Conservation (phyloP, 75 land plant genomes). For the Cryptomeria japonica region DNA sequence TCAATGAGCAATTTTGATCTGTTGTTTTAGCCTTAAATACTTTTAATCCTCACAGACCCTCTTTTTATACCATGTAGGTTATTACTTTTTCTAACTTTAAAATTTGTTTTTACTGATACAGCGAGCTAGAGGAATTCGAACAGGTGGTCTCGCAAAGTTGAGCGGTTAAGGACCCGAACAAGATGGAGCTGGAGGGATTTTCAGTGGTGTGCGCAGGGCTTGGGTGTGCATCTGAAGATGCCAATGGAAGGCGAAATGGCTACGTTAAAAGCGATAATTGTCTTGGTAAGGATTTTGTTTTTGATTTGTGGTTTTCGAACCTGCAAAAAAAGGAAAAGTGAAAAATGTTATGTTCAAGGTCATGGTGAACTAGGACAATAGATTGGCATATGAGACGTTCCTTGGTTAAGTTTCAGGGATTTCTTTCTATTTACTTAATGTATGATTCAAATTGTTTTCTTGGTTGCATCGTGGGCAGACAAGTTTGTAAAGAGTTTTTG, state of each 20-base stretch:
- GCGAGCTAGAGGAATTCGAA: background rate
- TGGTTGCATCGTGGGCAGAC: background rate
- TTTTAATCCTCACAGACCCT: background rate
- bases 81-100: background rate
- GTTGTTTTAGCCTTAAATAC: background rate
- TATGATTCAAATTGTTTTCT: background rate
- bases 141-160: background rate
- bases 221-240: conserved; percentile 58
- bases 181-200: conserved; percentile 70
- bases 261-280: conserved; percentile 67
- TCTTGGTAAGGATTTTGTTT: conserved; percentile 42
- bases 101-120: background rate
- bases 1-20: background rate
- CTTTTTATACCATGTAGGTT: background rate
- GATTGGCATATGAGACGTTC: background rate
- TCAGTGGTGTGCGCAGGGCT: conserved; percentile 69
- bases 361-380: background rate
- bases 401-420: background rate
- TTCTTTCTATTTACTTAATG: background rate
- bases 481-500: background rate
- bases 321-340: background rate
- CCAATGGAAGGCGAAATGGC: conserved; percentile 27
- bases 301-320: background rate
- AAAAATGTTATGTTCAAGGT: background rate
- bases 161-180: background rate